Conservation (phyloP, 495 filamentous ascomycete genomes). For the Aspergillus homomorphus region DNA sequence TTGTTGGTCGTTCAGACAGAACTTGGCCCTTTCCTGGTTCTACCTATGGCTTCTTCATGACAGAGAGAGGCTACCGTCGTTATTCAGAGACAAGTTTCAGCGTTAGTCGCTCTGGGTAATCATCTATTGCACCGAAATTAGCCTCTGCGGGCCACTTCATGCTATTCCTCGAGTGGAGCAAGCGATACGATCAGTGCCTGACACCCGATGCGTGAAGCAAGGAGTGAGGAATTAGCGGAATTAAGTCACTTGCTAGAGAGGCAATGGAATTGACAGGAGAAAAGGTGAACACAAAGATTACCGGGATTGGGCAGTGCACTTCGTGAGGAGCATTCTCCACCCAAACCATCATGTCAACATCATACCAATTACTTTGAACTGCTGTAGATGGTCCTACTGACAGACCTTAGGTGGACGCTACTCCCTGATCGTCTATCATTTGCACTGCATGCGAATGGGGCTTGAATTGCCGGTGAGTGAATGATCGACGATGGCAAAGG, state of each 20-base stretch:
- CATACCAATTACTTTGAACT: not conserved
- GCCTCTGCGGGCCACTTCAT: not conserved
- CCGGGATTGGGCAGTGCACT: not conserved
- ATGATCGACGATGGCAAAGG: not conserved
- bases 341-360: not conserved
- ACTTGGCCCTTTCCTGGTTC: not conserved
- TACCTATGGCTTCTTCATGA: not conserved
- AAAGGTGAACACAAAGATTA: not conserved
- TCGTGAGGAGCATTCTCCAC: not conserved
- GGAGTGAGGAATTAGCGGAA: constrained; percentile 3
- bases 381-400: not conserved
- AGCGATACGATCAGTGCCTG: constrained; percentile 8
- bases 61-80: not conserved
- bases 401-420: not conserved
- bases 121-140: not conserved
- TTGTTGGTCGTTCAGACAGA: not conserved
- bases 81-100: not conserved
- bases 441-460: not conserved
- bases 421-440: not conserved
- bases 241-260: not conserved
- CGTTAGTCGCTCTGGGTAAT: not conserved
- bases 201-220: constrained; percentile 20
- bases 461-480: not conserved
- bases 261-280: constrained; percentile 1
- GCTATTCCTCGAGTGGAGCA: not conserved